These are phyloP conservation scores for Fusarium sp. DNA, from an alignment of 2,329 filamentous ascomycete species.

Conservation along the genomic window DNA sequence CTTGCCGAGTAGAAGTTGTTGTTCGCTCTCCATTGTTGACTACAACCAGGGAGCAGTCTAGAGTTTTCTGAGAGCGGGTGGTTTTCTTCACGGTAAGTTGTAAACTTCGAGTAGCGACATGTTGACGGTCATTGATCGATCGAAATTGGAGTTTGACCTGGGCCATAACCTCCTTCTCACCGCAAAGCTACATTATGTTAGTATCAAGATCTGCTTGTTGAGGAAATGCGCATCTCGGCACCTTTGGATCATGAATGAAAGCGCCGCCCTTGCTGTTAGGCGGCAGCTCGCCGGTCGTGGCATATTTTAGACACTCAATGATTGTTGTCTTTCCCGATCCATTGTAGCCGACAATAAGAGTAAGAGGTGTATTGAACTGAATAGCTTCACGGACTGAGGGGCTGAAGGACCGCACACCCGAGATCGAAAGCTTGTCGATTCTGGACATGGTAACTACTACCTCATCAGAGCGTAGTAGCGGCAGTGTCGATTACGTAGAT, in stretches of 20 bases:
- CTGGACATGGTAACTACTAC: slow-evolving; percentile 67
- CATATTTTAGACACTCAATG: slow-evolving; percentile 98
- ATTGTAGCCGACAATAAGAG: slow-evolving; percentile 96
- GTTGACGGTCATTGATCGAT: slow-evolving; percentile 78
- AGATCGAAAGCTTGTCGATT: slow-evolving; percentile 89
- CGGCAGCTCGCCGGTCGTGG: slow-evolving; percentile 91
- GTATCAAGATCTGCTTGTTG: background rate
- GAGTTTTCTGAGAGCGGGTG: slow-evolving; percentile 78
- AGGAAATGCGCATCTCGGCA: slow-evolving; percentile 45
- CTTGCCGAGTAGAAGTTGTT: slow-evolving; percentile 80
- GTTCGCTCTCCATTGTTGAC: slow-evolving; percentile 82
- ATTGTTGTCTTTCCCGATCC: slow-evolving; percentile 99
- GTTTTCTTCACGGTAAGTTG: slow-evolving; percentile 89
- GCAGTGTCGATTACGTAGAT: background rate
- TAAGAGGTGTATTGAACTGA: slow-evolving; percentile 88
- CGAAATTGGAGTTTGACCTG: slow-evolving; percentile 92
- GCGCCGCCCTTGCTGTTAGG: slow-evolving; percentile 91
- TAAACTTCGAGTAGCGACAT: slow-evolving; percentile 85
- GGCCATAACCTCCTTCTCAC: slow-evolving; percentile 88
- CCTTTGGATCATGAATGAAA: slow-evolving; percentile 97
- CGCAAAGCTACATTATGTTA: slow-evolving; percentile 65
- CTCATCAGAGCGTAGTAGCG: slow-evolving; percentile 6
- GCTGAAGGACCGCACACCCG: slow-evolving; percentile 87
- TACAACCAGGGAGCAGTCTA: slow-evolving; percentile 82
- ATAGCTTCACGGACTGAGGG: slow-evolving; percentile 80